Base-by-base conservation (phyloP, 345 rosid genomes). In the Diplotaxis tenuifolia region DNA sequence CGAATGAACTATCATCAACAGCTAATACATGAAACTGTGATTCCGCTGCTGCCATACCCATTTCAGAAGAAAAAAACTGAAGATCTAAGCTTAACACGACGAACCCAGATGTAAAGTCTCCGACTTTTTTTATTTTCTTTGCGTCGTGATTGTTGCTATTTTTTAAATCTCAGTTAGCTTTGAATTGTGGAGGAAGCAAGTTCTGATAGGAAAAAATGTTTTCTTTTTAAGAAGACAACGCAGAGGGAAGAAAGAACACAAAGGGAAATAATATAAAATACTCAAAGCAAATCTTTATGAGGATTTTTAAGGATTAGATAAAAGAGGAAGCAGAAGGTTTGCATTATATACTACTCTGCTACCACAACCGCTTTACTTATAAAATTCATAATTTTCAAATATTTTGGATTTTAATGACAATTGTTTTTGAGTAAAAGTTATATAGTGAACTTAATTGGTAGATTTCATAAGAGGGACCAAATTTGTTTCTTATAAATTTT, bases 1-100 rank as follows among this genome's bases (percentile, higher is more conserved):
- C 99, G 1, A 88, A 76, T 27, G 85, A 53, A 71, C 90, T 88
- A 71, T 95, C 97, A 81, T 95, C 99, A 79, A 95, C 97, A 34
- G 97, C 97, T 18, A 95, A 80, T 29, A 95, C 99, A 80, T 95
- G 99, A 70, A 92, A 92, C 82, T 79, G 87, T 0, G 88, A 75
- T 68, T 86, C 91, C 1, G 81, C 82, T 45, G 50, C 50, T 63
- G 83, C 86, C 74, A 83, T 78, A 40, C 88, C 88, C 91, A 88
- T 88, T 82, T 74, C 72, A 58, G 32, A 59, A 21, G n/a, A 9
- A 40, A 59, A 21, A 45, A 9, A 40, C 18, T 67, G 31, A 62
- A 72, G 28, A 53, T 53, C 28, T 53, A 54, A 54, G 27, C 29
- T 54, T 23, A 53, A 55, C 57, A 2, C 4, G 12, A 45, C 34